A percentile compares a stretch with the other conserved stretches of the same genome.
These are phyloP conservation scores for Maudiozyma pseudohumilis DNA, from an alignment of 805 yeast species.

Conservation along the genomic window DNA sequence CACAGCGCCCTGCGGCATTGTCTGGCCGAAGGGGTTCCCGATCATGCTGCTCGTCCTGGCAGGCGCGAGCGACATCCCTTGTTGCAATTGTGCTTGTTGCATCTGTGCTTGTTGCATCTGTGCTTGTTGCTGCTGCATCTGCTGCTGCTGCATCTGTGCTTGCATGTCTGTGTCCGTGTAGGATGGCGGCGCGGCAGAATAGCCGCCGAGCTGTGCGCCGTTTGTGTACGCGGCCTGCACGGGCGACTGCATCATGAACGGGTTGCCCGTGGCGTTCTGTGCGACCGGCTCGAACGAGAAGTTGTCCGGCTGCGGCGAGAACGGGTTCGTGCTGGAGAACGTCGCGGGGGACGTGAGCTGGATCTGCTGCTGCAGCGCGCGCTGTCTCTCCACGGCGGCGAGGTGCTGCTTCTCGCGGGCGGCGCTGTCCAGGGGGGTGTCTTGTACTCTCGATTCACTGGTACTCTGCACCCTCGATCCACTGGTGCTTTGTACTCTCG, in stretches of 20 bases:
- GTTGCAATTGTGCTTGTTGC: too few relatives aligned
- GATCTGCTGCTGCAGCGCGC: slow-evolving; percentile 26
- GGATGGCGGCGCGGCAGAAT: slow-evolving; percentile 19
- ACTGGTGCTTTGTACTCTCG: not conserved
- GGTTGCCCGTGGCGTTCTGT: slow-evolving; percentile 14
- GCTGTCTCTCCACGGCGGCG: too few relatives aligned
- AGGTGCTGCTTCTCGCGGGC: slow-evolving; percentile 23
- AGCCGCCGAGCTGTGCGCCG: not conserved
- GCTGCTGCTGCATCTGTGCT: not conserved
- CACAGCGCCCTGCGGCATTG: too few relatives aligned
- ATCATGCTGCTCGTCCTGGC: not conserved
- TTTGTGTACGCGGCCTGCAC: slow-evolving; percentile 4
- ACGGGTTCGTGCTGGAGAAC: slow-evolving; percentile 26
- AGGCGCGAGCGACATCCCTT: not conserved
- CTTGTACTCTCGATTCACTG: not conserved
- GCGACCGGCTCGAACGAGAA: slow-evolving; percentile 16
- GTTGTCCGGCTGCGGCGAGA: slow-evolving; percentile 19
- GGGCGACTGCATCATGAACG: slow-evolving; percentile 14
- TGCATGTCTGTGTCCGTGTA: not conserved
- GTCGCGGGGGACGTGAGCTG: slow-evolving; percentile 22
- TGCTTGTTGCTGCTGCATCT: too few relatives aligned
- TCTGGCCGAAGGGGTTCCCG: not conserved
- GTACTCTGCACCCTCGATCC: not conserved
- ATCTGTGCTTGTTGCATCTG: slow-evolving; percentile 7
- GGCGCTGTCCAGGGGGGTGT: not conserved